Evolutionary conservation across 1,284 basidiomycete genomes (phyloP), one percentile per base, ranked within the genome.

Genomic region (Neotropicomus parvogracilis): DNA sequence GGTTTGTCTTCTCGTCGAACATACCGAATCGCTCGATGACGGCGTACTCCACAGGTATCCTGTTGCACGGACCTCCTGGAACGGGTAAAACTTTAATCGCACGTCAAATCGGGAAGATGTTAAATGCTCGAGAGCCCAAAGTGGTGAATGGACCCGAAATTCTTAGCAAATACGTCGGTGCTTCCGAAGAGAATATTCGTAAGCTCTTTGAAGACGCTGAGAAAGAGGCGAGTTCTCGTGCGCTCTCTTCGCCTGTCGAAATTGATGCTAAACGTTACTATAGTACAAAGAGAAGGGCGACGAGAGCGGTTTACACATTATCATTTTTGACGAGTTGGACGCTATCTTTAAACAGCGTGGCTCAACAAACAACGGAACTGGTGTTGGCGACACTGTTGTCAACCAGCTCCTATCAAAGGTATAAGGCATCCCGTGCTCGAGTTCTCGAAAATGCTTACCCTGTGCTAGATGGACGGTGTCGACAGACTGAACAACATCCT

Each of bases 401-500:
- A 99, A 99, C 71, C 97, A 99, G 73, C 80, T 99, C 44, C 78
- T 99, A 19, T 95, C 95, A 29, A 99, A 99, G 80, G 91, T 85
- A 47, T 20, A 13, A 37, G 8, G 2, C 20, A 9, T 39, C 20
- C 14, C 31, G 35, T 34, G 40, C 20, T 43, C 10, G 26, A 36
- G 0, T 24, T 12, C 12, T 26, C 6, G 7, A 19, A 42, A 5
- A 20, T 28, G 24, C 48, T 51, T 24, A 53, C 39, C 12, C 38
- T 13, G 5, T 19, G 53, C 6, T 49, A 94, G 91, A 95, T 99
- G 91, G 97, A 99, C 61, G 97, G 97, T 76, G 97, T 99, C 6
- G 97, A 99, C 67, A 91, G 95, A 73, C 79, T 99, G 43, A 99
- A 99, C 77, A 99, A 99, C 69, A 97, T 99, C 52, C 88, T 99